Evolutionary conservation across 2,329 filamentous ascomycete species (phyloP).

Genomic region (Orbilia blumenaviensis): DNA sequence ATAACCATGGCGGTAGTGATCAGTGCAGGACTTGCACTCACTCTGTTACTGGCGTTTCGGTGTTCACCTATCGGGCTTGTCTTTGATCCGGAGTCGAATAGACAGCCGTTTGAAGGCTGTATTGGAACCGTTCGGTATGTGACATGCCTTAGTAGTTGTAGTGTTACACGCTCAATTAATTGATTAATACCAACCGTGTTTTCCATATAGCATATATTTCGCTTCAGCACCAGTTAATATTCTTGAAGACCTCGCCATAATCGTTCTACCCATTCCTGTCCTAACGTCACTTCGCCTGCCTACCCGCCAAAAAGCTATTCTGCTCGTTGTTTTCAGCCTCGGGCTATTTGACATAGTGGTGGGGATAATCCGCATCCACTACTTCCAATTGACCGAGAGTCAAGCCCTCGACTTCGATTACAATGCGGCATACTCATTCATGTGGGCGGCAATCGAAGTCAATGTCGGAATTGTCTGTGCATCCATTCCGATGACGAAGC

Average conservation of each 20-base stretch:
- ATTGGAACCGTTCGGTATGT: constrained; percentile 51
- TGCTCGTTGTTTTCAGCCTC: constrained; percentile 84
- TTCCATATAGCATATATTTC: constrained; percentile 71
- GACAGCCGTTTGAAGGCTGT: constrained; percentile 48
- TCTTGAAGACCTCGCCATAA: constrained; percentile 85
- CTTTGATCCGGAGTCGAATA: constrained; percentile 63
- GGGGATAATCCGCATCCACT: constrained; percentile 88
- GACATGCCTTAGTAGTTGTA: too few relatives aligned
- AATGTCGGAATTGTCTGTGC: constrained; percentile 89
- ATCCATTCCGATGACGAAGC: constrained; percentile 91
- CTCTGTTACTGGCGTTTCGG: constrained; percentile 86
- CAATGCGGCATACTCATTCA: constrained; percentile 84
- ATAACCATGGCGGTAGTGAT: constrained; percentile 80
- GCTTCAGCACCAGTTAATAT: constrained; percentile 89
- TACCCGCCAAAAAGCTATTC: constrained; percentile 83
- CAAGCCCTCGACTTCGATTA: constrained; percentile 68
- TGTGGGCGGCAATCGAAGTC: constrained; percentile 94
- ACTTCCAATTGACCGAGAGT: constrained; percentile 76
- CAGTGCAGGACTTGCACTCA: constrained; percentile 78
- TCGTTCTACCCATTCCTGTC: constrained; percentile 87
- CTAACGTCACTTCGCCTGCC: constrained; percentile 86
- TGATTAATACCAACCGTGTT: too few relatives aligned
- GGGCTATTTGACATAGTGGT: constrained; percentile 88
- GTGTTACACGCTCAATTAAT: too few relatives aligned
- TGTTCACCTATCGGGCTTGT: constrained; percentile 78